Evolutionary conservation across 352 stramenopile genomes (phyloP).

Genomic region (Phytophthora parvispora): DNA sequence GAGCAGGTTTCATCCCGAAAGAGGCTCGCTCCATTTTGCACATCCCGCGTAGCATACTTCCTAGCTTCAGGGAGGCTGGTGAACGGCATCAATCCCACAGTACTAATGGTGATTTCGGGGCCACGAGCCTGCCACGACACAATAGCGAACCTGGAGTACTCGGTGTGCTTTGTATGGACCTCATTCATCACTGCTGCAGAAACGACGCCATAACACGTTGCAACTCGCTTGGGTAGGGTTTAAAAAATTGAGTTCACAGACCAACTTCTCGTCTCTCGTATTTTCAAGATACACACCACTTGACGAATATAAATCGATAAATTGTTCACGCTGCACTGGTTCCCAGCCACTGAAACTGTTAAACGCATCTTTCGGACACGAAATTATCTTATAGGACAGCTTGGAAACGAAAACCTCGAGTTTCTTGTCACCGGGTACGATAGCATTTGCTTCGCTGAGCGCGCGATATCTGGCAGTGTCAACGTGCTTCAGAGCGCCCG

Average conservation of each 20-base stretch:
- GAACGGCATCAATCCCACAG: not conserved
- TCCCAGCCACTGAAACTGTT: constrained; percentile 1
- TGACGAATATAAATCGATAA: constrained; percentile 8
- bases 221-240: constrained; percentile 25
- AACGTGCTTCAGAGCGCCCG: constrained; percentile 20
- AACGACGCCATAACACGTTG: constrained; percentile 12
- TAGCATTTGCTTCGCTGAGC: constrained; percentile 27
- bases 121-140: constrained; percentile 23
- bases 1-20: not conserved
- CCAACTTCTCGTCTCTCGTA: not conserved
- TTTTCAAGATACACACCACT: constrained; percentile 6
- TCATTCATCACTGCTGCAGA: constrained; percentile 11
- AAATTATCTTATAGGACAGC: constrained; percentile 12
- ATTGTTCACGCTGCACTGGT: constrained; percentile 8
- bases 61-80: not conserved
- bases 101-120: not conserved
- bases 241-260: constrained; percentile 23
- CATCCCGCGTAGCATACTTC: not conserved
- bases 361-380: not conserved
- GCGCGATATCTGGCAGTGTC: constrained; percentile 26
- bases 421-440: constrained; percentile 2
- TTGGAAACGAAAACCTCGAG: constrained; percentile 22
- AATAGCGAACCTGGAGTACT: constrained; percentile 26
- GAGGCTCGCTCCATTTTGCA: not conserved
- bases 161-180: constrained; percentile 8